Evolutionary conservation across 306 rosid genomes (phyloP).

Genomic region (Acacia melanoxylon): DNA sequence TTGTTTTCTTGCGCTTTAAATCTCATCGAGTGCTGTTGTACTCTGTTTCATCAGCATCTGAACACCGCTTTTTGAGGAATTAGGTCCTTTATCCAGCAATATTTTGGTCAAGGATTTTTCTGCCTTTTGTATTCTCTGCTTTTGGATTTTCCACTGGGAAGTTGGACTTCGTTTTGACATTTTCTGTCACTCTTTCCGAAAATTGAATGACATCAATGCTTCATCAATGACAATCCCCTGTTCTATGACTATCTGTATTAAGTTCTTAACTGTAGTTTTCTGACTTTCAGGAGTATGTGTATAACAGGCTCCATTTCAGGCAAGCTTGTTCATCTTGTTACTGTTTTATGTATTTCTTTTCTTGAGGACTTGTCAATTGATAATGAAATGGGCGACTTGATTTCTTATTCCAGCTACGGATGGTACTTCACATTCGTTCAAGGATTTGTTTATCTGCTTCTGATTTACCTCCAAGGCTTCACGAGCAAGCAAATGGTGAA

Average conservation of each 20-base stretch:
- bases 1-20: conserved; percentile 26
- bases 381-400: conserved; percentile 8
- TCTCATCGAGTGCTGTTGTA: not conserved
- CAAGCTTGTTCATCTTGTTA: conserved; percentile 26
- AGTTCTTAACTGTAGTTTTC: conserved; percentile 2
- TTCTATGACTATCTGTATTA: not conserved
- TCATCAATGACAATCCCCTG: not conserved
- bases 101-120: not conserved
- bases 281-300: conserved; percentile 89
- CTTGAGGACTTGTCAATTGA: not conserved
- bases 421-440: conserved; percentile 99
- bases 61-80: conserved; percentile 23
- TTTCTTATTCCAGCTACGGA: conserved; percentile 78
- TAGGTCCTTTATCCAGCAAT: conserved; percentile 7
- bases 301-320: conserved; percentile 95
- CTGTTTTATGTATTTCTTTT: conserved; percentile 25
- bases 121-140: conserved; percentile 10
- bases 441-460: conserved; percentile 87
- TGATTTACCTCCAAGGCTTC: conserved; percentile 93
- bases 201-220: not conserved
- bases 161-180: conserved; percentile 6
- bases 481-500: conserved; percentile 96
- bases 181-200: not conserved
- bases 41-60: not conserved
- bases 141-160: conserved; percentile 19